phyloP scores from a whole-genome alignment of 1,284 basidiomycete genomes.

The Grifola frondosa region DNA sequence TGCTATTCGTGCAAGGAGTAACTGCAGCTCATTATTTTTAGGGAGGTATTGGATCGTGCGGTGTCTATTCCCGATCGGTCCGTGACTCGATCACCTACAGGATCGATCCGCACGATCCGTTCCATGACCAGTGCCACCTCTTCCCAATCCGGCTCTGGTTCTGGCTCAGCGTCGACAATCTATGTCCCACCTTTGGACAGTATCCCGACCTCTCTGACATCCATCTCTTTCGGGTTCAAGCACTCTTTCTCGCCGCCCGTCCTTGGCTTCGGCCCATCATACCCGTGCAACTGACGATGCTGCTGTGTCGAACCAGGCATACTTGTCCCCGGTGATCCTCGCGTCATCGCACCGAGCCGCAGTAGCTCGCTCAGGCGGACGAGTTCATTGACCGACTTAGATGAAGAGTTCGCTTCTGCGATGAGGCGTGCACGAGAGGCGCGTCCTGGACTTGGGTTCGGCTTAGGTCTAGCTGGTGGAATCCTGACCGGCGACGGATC shows the following conservation, averaged over 20 bases:
- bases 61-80: constrained; percentile 51
- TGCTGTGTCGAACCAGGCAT: constrained; percentile 59
- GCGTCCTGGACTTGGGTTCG: constrained; percentile 47
- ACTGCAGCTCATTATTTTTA: constrained; percentile 29
- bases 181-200: constrained; percentile 69
- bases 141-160: constrained; percentile 38
- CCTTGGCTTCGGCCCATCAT: constrained; percentile 55
- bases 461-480: constrained; percentile 39
- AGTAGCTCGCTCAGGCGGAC: constrained; percentile 62
- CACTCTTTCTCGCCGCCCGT: constrained; percentile 42
- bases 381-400: constrained; percentile 75
- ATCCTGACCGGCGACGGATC: constrained; percentile 41
- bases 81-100: constrained; percentile 62
- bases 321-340: constrained; percentile 63
- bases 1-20: constrained; percentile 1
- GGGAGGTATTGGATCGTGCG: constrained; percentile 64
- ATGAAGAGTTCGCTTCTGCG: constrained; percentile 61
- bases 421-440: constrained; percentile 44
- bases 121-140: constrained; percentile 45
- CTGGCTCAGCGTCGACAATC: constrained; percentile 63
- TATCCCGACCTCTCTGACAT: constrained; percentile 68
- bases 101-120: constrained; percentile 68
- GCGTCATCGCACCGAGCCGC: constrained; percentile 66
- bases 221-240: constrained; percentile 45
- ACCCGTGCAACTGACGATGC: constrained; percentile 68